Percentiles rank a stretch among this genome's conserved stretches.
Evolutionary conservation across 2,329 filamentous ascomycete genomes (phyloP).

Genomic region (Aspergillus costaricaensis): DNA sequence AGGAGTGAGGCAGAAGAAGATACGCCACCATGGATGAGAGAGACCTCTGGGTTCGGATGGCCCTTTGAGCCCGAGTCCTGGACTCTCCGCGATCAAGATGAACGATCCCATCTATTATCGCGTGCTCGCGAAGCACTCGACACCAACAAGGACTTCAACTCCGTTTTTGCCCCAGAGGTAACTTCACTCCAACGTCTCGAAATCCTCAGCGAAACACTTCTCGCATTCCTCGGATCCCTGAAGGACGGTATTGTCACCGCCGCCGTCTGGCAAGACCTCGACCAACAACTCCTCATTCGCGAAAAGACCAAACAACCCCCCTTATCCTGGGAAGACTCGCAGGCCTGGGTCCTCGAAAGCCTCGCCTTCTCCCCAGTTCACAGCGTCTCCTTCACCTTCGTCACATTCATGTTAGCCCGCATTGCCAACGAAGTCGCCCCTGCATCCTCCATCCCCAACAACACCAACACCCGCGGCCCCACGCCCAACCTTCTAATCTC

Average conservation of each 20-base stretch:
- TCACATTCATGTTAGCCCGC: conserved; percentile 72
- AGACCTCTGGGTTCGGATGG: conserved; percentile 54
- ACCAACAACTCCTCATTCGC: conserved; percentile 56
- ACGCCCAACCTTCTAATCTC: conserved; percentile 7
- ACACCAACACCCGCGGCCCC: conserved; percentile 1
- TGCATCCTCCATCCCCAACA: conserved; percentile 27
- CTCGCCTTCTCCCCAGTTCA: conserved; percentile 72
- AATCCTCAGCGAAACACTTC: conserved; percentile 67
- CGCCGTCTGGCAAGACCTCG: conserved; percentile 69
- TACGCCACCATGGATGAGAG: conserved; percentile 53
- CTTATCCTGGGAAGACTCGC: conserved; percentile 56
- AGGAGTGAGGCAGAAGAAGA: conserved; percentile 40
- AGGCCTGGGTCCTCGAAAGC: conserved; percentile 69
- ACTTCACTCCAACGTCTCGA: conserved; percentile 71
- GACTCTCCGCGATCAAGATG: conserved; percentile 43
- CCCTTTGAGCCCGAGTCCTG: conserved; percentile 59
- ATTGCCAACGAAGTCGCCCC: conserved; percentile 59
- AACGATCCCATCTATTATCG: conserved; percentile 48
- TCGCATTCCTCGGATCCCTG: conserved; percentile 73
- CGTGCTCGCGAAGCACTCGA: conserved; percentile 69
- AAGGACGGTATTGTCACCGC: conserved; percentile 76
- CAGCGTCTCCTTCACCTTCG: conserved; percentile 85
- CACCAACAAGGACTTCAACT: conserved; percentile 62
- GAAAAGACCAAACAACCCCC: conserved; percentile 53
- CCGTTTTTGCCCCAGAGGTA: conserved; percentile 64